Conservation (phyloP, 208 protist genomes). For the Porcisia deanei region DNA sequence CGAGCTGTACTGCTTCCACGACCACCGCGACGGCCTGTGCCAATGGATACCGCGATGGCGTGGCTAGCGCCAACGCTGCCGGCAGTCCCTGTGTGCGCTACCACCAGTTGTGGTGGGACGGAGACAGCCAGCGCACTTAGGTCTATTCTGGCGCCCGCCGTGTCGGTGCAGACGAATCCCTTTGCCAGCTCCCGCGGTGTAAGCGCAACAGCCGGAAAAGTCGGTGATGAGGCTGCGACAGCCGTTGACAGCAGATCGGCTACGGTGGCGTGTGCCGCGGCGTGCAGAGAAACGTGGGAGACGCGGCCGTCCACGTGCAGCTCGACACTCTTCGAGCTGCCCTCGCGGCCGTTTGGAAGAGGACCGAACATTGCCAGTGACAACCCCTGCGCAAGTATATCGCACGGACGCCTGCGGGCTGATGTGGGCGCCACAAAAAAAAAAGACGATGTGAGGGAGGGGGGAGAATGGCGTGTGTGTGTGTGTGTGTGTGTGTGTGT, state of each 20-base stretch:
- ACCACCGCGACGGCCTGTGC: not conserved
- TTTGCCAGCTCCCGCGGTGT: slow-evolving; percentile 16
- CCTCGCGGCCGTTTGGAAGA: slow-evolving; percentile 2
- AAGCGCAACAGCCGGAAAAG: not conserved
- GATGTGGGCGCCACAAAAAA: not conserved
- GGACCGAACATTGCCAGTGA: slow-evolving; percentile 1
- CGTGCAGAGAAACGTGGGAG: slow-evolving; percentile 27
- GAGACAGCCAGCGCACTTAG: slow-evolving; percentile 8
- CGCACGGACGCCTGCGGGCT: not conserved
- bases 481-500: no score
- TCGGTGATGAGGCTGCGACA: slow-evolving; percentile 12
- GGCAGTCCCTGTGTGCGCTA: slow-evolving; percentile 2
- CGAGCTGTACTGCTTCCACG: not conserved
- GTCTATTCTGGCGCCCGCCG: slow-evolving; percentile 8
- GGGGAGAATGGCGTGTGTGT: no score
- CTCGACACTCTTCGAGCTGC: slow-evolving; percentile 28
- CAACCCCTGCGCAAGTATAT: no score
- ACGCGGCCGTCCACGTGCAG: slow-evolving; percentile 27
- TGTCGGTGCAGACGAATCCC: slow-evolving; percentile 21
- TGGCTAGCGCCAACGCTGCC: not conserved
- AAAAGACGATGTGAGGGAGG: no score
- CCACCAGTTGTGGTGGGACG: slow-evolving; percentile 12
- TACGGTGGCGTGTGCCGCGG: slow-evolving; percentile 29
- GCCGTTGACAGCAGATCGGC: slow-evolving; percentile 30
- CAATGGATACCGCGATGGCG: not conserved